phyloP scores from a whole-genome alignment of 805 yeast species.

The Candida pini region DNA sequence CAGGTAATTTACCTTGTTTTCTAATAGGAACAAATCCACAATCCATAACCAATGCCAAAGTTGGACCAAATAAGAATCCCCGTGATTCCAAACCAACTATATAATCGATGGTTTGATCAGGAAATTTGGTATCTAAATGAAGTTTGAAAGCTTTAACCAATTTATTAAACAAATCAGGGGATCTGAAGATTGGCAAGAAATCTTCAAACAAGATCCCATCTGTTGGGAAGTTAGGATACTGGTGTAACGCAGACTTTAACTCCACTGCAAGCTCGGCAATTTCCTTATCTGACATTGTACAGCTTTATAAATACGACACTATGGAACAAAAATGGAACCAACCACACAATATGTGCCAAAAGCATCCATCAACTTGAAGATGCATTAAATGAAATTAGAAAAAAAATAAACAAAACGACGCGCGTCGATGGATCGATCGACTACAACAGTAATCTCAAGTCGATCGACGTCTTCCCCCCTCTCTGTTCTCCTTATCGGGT shows the following conservation, averaged over 20 bases:
- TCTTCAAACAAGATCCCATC: constrained; percentile 95
- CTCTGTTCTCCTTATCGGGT: too few relatives aligned
- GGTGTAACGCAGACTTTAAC: constrained; percentile 51
- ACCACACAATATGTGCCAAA: too few relatives aligned
- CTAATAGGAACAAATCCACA: constrained; percentile 95
- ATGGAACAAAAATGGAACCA: neutral
- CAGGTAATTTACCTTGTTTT: constrained; percentile 94
- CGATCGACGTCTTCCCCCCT: too few relatives aligned
- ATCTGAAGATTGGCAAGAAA: constrained; percentile 87
- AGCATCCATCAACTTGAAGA: neutral
- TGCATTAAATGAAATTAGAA: neutral
- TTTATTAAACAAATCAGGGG: constrained; percentile 75
- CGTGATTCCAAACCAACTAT: constrained; percentile 94
- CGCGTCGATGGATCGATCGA: too few relatives aligned
- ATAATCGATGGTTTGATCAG: constrained; percentile 62
- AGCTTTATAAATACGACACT: too few relatives aligned
- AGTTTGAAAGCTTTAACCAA: constrained; percentile 74
- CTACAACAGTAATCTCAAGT: too few relatives aligned
- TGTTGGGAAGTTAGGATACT: constrained; percentile 90
- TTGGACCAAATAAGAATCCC: constrained; percentile 95
- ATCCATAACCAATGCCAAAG: constrained; percentile 81
- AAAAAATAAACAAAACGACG: neutral
- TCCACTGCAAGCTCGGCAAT: constrained; percentile 35
- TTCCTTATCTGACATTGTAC: too few relatives aligned
- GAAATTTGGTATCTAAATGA: constrained; percentile 55